Evolutionary conservation across 2,329 filamentous ascomycete genomes (phyloP).

Genomic region (Sordariomycetes sp.): DNA sequence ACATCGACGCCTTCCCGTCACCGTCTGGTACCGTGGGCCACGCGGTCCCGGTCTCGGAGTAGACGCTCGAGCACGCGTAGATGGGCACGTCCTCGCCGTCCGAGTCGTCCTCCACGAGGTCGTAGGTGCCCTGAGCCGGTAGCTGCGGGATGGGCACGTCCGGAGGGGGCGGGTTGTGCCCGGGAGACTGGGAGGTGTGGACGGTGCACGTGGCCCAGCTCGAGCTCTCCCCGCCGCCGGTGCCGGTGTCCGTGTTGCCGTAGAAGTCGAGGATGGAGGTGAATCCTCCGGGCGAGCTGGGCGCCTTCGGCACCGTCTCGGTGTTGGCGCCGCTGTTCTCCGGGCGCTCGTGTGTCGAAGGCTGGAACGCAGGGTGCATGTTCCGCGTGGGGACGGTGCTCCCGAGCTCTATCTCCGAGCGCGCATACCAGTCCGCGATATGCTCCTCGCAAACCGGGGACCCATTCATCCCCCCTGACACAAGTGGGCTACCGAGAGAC

Average conservation of each 20-base stretch:
- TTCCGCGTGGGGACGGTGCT: background rate
- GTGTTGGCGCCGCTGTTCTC: background rate
- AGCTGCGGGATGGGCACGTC: background rate
- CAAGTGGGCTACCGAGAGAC: too few relatives aligned
- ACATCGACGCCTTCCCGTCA: background rate
- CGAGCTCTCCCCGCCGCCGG: background rate
- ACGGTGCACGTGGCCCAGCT: background rate
- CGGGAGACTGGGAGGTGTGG: background rate
- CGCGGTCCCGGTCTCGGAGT: background rate
- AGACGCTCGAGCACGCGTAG: background rate
- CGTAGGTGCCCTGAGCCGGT: background rate
- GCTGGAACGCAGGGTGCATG: background rate
- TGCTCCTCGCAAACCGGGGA: background rate
- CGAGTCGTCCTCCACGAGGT: background rate
- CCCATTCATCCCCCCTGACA: background rate
- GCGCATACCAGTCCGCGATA: background rate
- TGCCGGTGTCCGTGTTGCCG: background rate
- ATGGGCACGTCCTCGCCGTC: background rate
- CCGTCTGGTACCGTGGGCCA: too few relatives aligned
- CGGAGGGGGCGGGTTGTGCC: background rate
- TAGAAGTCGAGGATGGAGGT: background rate
- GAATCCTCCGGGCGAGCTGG: too few relatives aligned
- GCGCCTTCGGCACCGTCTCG: too few relatives aligned
- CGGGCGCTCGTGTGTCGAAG: background rate
- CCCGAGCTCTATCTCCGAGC: background rate